Evolutionary conservation across 2,329 filamentous ascomycete species (phyloP), one percentile per base, ranked within the genome.

Genomic region (Endocalyx cinctus): DNA sequence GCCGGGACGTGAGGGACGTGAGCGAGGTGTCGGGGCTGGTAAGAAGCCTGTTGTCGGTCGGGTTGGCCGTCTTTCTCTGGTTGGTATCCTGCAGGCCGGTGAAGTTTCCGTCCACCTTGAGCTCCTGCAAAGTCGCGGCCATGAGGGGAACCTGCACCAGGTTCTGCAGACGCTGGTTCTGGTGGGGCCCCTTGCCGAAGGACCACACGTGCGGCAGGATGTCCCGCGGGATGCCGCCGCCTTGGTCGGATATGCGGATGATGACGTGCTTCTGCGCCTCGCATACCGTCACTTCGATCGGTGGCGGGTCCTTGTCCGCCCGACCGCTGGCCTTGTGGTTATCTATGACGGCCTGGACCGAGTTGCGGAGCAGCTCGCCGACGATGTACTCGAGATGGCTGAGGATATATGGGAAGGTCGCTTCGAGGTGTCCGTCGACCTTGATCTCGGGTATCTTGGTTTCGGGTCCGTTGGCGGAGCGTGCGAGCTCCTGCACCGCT

Each of bases 351-450:
- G 89, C 89, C 61, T 97, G 89, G 12, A 98, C 86, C 0, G 87
- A 94, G 63, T 98, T 98, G 23, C 92, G 82, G 16, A 98, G 71
- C 15, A 98, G 79, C 64, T 98, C 92, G 32, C 92, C 89, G 37
- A 98, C 77, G 49, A 98, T 96, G 62, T 98, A 98, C 63, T 98
- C 90, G 32, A 98, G 75, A 57, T 97, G 92, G 54, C 83, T 92
- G 32, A 95, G 76, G 44, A 98, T 97, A 54, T 96, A 98, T 2
- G 94, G 92, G 54, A 98, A 98, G 19, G 82, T 94, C 5, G 89
- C 89, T 18, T 86, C 79, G 3, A 92, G 70, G 55, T 98, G 88
- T 15, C 94, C 92, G 42, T 84, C 75, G 37, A 98, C 72, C 29
- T 74, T 77, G 59, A 98, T 85, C 43, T 88, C 79, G 5, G 92